Conservation (phyloP, 257 asterid genomes). For the Ballota nigra region DNA sequence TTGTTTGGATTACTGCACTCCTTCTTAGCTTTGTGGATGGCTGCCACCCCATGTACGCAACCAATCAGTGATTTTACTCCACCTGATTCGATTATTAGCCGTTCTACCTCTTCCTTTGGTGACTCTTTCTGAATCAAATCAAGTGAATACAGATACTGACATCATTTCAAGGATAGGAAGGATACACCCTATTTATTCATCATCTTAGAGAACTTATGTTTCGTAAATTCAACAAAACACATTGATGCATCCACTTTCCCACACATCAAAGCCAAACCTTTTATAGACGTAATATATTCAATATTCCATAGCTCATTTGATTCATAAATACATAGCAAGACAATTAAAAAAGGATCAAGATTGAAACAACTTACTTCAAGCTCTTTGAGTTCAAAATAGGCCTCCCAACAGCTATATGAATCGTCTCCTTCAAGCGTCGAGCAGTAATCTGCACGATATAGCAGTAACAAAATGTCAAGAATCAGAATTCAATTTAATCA, state of each 20-base stretch:
- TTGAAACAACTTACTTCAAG: slow-evolving; percentile 65
- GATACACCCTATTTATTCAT: too few species aligned
- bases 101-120: slow-evolving; percentile 81
- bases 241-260: too few species aligned
- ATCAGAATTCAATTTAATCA: not conserved
- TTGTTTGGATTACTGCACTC: slow-evolving; percentile 27
- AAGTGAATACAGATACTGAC: not conserved
- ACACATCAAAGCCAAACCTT: not conserved
- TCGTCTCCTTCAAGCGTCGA: slow-evolving; percentile 82
- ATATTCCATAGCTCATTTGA: not conserved
- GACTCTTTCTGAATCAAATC: slow-evolving; percentile 57
- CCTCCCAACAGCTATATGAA: slow-evolving; percentile 87
- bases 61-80: slow-evolving; percentile 82
- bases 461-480: too few species aligned
- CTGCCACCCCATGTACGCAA: slow-evolving; percentile 65
- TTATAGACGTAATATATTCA: too few species aligned
- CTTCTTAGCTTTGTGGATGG: slow-evolving; percentile 50
- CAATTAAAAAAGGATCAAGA: not conserved
- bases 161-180: not conserved
- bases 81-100: slow-evolving; percentile 67
- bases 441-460: slow-evolving; percentile 64
- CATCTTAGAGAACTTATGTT: not conserved
- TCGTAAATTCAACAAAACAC: not conserved
- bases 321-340: slow-evolving; percentile 3
- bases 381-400: slow-evolving; percentile 90